Conservation (phyloP, 805 yeast species). For the Wickerhamomyces queroliae region DNA sequence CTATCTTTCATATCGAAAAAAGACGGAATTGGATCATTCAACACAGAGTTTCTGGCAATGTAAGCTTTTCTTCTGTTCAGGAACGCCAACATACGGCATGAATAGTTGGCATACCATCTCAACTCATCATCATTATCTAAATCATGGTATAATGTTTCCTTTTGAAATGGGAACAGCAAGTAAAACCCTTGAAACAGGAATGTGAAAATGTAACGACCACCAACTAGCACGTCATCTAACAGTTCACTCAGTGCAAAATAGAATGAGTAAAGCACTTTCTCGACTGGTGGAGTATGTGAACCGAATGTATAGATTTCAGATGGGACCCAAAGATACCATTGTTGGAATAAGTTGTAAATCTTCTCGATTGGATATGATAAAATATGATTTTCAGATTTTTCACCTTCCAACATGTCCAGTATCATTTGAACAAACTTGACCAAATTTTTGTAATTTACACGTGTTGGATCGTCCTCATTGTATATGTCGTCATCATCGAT, state of each 20-base stretch:
- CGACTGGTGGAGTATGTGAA: conserved; percentile 3
- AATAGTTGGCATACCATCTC: conserved; percentile 11
- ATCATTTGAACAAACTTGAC: conserved; percentile 5
- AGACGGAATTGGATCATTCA: conserved; percentile 17
- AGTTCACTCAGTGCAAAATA: conserved; percentile 13
- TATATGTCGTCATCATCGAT: conserved; percentile 1
- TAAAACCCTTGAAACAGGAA: conserved; percentile 17
- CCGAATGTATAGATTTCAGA: conserved; percentile 11
- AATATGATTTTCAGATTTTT: conserved; percentile 7
- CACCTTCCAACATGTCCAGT: conserved; percentile 5
- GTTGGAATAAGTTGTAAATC: conserved; percentile 7
- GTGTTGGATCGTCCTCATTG: conserved; percentile 6
- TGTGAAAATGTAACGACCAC: conserved; percentile 15
- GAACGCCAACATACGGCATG: conserved; percentile 16
- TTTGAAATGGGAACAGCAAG: conserved; percentile 8
- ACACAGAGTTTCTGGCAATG: conserved; percentile 10
- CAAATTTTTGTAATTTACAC: conserved; percentile 4
- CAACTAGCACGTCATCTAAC: conserved; percentile 12
- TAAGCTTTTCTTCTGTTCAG: conserved; percentile 14
- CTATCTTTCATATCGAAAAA: conserved; percentile 9
- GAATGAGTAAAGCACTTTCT: conserved; percentile 13
- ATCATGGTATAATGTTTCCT: conserved; percentile 1
- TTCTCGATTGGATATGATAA: conserved; percentile 15
- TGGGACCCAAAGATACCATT: conserved; percentile 14
- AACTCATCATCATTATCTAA: conserved; percentile 5